Percentiles rank a stretch among this genome's conserved stretches.
These are phyloP conservation scores for Capsicum pubescens DNA, from an alignment of 257 asterid genomes.

Conservation along the genomic window DNA sequence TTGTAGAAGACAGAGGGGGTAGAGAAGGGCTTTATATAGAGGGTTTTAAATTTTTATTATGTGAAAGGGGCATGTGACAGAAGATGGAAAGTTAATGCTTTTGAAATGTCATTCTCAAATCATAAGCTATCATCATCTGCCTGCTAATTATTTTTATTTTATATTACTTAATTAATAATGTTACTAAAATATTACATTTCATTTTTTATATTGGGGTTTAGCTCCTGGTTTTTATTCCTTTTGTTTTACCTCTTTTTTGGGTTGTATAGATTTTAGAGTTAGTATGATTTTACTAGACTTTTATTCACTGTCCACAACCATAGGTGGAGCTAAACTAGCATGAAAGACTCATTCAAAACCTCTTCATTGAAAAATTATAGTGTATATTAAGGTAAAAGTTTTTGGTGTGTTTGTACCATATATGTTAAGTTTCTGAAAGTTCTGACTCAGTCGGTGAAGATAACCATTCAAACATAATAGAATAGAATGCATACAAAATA, in stretches of 20 bases:
- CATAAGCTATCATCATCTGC: slow-evolving; percentile 39
- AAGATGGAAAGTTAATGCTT: slow-evolving; percentile 33
- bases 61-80: slow-evolving; percentile 38
- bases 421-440: no score
- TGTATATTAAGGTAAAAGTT: not conserved
- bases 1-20: slow-evolving; percentile 37
- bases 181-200: not conserved
- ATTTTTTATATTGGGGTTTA: not conserved
- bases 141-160: slow-evolving; percentile 33
- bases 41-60: not conserved
- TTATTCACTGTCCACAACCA: not conserved
- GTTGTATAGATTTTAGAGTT: no score
- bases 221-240: slow-evolving; percentile 5
- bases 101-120: slow-evolving; percentile 48
- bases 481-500: no score
- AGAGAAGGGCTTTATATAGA: slow-evolving; percentile 60
- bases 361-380: not conserved
- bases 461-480: no score
- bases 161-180: slow-evolving; percentile 29
- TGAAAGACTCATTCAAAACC: no score
- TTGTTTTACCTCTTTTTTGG: not conserved
- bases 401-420: no score
- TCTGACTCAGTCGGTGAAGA: no score
- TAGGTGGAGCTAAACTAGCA: no score
- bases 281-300: no score